These are phyloP conservation scores for Saccharomycopsis fermentans DNA, from an alignment of 805 yeast genomes.

Conservation along the genomic window DNA sequence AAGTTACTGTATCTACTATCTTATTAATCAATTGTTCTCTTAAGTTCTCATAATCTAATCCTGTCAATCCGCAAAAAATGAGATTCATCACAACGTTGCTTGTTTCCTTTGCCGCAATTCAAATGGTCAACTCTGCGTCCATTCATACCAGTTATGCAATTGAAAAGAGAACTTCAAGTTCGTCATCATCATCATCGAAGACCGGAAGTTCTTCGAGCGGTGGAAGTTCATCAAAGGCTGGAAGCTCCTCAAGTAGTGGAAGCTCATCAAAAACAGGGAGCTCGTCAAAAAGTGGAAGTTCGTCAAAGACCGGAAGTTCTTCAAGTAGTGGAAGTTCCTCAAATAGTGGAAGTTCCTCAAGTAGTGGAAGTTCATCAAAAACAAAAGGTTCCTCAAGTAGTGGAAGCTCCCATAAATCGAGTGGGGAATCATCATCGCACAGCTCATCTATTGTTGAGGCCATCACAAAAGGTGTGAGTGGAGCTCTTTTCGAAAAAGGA, in stretches of 20 bases:
- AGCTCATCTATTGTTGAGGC: constrained; percentile 7
- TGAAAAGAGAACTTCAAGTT: not conserved
- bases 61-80: too few relatives aligned
- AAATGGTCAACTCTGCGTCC: not conserved
- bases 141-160: not conserved
- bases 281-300: not conserved
- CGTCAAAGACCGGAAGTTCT: not conserved
- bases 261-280: not conserved
- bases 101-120: not conserved
- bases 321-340: not conserved
- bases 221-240: too few relatives aligned
- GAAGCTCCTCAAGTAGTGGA: too few relatives aligned
- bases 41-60: too few relatives aligned
- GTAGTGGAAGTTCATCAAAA: not conserved
- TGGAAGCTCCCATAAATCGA: not conserved
- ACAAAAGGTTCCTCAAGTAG: not conserved
- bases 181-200: too few relatives aligned
- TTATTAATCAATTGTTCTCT: too few relatives aligned
- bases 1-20: too few relatives aligned
- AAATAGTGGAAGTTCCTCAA: not conserved
- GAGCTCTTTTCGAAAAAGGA: constrained; percentile 6
- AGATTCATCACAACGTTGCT: not conserved
- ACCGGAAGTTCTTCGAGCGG: too few relatives aligned
- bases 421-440: not conserved
- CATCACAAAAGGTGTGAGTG: constrained; percentile 8